These are phyloP conservation scores for Pythium dissimile DNA, from an alignment of 352 stramenopile species.

Conservation along the genomic window DNA sequence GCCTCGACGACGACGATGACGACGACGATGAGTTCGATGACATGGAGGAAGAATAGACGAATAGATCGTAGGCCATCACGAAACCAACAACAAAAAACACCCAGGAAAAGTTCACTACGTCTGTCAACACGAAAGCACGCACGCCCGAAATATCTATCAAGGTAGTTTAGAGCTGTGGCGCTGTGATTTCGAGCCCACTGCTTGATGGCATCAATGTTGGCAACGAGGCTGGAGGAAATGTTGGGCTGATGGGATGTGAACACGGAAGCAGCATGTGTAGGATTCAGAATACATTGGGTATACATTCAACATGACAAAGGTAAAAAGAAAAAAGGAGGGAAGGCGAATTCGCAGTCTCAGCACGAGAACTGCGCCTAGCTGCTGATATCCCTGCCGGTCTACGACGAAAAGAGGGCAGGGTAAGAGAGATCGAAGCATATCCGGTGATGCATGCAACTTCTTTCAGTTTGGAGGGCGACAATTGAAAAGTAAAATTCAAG, in stretches of 20 bases:
- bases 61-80: slow-evolving; percentile 22
- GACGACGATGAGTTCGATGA: slow-evolving; percentile 68
- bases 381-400: not conserved
- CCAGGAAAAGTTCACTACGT: slow-evolving; percentile 22
- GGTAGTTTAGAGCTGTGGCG: too few species aligned
- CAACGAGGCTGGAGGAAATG: too few species aligned
- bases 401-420: not conserved
- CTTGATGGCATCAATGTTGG: too few species aligned
- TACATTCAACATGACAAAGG: slow-evolving; percentile 3
- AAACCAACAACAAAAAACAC: slow-evolving; percentile 9
- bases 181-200: too few species aligned
- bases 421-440: not conserved
- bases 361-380: slow-evolving; percentile 6
- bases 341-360: not conserved
- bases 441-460: slow-evolving; percentile 7
- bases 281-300: slow-evolving; percentile 13
- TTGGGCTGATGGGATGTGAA: too few species aligned
- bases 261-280: too few species aligned
- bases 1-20: slow-evolving; percentile 49
- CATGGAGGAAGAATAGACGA: slow-evolving; percentile 42
- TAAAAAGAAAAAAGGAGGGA: not conserved
- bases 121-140: slow-evolving; percentile 12
- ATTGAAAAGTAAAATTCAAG: not conserved
- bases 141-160: not conserved
- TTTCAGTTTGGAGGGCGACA: not conserved